phyloP scores from a whole-genome alignment of 805 yeast species.

The Wickerhamiella cacticola region DNA sequence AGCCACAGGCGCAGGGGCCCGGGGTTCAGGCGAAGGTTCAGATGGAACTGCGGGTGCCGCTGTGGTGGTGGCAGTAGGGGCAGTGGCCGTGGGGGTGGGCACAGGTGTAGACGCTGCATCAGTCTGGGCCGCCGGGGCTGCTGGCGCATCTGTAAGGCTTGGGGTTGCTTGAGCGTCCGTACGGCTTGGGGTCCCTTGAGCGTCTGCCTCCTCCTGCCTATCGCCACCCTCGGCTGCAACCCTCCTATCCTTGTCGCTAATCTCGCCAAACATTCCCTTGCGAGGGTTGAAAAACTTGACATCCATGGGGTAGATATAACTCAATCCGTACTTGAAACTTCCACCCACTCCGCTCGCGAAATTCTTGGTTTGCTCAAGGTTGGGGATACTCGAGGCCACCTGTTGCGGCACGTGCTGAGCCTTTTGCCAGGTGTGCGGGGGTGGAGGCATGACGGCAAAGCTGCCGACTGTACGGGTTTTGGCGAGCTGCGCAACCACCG shows the following conservation, averaged over 20 bases:
- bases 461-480: constrained; percentile 5
- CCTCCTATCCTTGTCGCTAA: constrained; percentile 1
- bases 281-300: constrained; percentile 11
- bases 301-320: constrained; percentile 9
- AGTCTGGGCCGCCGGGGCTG: not conserved
- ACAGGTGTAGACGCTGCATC: not conserved
- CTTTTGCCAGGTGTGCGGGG: constrained; percentile 3
- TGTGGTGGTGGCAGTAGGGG: not conserved
- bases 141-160: not conserved
- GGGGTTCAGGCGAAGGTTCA: not conserved
- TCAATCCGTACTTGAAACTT: constrained; percentile 7
- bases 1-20: not conserved
- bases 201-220: not conserved
- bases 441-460: constrained; percentile 5
- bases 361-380: constrained; percentile 3
- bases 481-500: not conserved
- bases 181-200: no score
- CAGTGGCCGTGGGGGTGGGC: not conserved
- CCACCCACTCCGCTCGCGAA: constrained; percentile 4
- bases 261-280: constrained; percentile 9
- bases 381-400: constrained; percentile 1
- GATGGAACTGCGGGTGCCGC: not conserved
- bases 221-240: not conserved
- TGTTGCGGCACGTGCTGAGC: constrained; percentile 3
- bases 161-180: no score